Conservation (phyloP, 495 filamentous ascomycete species). For the Penicillium paradoxum region DNA sequence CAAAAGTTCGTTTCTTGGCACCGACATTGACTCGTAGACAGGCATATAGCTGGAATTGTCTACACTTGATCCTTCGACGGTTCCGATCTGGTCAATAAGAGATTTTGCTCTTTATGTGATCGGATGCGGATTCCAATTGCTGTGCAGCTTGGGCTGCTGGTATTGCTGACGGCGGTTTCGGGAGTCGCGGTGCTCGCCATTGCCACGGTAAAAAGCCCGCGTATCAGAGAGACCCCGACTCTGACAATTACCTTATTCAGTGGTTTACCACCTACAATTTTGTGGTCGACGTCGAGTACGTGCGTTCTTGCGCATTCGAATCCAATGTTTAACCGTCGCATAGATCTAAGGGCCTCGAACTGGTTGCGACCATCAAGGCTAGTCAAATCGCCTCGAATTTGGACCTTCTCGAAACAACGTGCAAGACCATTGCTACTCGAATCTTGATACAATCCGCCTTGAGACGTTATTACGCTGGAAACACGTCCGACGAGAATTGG, state of each 20-base stretch:
- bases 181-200: constrained; percentile 60
- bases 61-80: not conserved
- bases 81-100: not conserved
- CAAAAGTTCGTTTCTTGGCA: not conserved
- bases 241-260: constrained; percentile 15
- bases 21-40: not conserved
- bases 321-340: not conserved
- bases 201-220: constrained; percentile 48
- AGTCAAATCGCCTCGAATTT: constrained; percentile 73
- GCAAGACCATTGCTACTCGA: constrained; percentile 61
- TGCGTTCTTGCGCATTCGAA: not conserved
- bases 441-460: constrained; percentile 62
- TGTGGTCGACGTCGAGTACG: constrained; percentile 58
- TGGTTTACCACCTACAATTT: constrained; percentile 75
- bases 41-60: not conserved
- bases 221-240: not conserved
- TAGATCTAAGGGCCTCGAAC: constrained; percentile 54
- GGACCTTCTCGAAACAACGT: constrained; percentile 65
- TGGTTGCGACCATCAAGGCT: constrained; percentile 82
- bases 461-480: constrained; percentile 54
- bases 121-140: constrained; percentile 77
- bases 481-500: constrained; percentile 53
- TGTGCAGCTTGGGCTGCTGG: constrained; percentile 72
- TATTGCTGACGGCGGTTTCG: constrained; percentile 63
- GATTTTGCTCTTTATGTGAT: not conserved